phyloP scores from a whole-genome alignment of 371 early-diverging fungal genomes.

The Rhizopus arrhizus region DNA sequence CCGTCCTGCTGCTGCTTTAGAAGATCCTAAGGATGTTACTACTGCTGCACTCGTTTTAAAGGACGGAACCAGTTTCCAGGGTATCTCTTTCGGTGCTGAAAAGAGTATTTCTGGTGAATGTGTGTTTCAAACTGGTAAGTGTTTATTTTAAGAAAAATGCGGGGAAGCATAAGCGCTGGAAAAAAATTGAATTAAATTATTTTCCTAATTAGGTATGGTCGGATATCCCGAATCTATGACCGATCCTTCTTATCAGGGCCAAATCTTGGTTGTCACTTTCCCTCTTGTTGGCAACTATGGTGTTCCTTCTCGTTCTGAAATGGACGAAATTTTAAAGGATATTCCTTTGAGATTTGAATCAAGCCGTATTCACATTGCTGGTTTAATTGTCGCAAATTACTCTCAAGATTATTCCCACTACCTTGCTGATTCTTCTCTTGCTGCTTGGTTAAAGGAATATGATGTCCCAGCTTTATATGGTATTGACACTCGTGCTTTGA shows the following conservation, averaged over 20 bases:
- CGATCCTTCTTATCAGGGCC: slow-evolving; percentile 95
- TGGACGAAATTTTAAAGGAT: slow-evolving; percentile 79
- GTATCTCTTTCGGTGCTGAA: slow-evolving; percentile 94
- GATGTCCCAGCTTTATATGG: slow-evolving; percentile 91
- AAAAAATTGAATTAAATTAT: background rate
- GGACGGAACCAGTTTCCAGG: slow-evolving; percentile 87
- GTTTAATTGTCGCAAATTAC: slow-evolving; percentile 88
- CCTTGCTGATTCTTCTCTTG: slow-evolving; percentile 84
- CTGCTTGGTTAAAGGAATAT: slow-evolving; percentile 85
- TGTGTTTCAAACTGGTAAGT: slow-evolving; percentile 95
- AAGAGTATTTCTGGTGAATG: slow-evolving; percentile 92
- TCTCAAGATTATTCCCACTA: slow-evolving; percentile 89
- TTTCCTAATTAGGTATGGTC: slow-evolving; percentile 50
- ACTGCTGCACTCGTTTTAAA: slow-evolving; percentile 75
- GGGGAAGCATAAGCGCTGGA: background rate
- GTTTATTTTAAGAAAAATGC: background rate
- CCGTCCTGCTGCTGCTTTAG: slow-evolving; percentile 60
- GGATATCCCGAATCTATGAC: slow-evolving; percentile 94
- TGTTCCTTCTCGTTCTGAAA: slow-evolving; percentile 73
- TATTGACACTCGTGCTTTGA: slow-evolving; percentile 92
- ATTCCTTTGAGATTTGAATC: slow-evolving; percentile 87
- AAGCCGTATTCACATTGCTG: slow-evolving; percentile 80
- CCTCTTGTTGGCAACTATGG: slow-evolving; percentile 93
- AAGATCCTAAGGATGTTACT: slow-evolving; percentile 51
- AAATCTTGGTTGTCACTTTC: slow-evolving; percentile 91